These are phyloP conservation scores for Fusarium nurragi DNA, from an alignment of 2,329 filamentous ascomycete genomes.

Conservation along the genomic window DNA sequence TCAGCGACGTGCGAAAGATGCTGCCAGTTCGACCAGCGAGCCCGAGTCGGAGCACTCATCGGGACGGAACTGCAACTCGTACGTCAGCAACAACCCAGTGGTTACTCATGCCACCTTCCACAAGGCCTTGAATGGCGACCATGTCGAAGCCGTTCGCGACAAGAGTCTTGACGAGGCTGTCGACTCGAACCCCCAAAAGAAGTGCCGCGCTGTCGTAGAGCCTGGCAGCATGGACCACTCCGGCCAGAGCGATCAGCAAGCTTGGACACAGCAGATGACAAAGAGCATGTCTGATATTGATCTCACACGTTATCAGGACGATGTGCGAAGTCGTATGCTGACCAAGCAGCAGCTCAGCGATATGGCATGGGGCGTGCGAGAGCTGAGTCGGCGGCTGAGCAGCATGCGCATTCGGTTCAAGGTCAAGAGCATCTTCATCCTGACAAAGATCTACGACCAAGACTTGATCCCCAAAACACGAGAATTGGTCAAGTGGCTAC, in stretches of 20 bases:
- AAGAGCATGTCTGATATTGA: slow-evolving; percentile 55
- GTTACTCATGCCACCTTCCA: slow-evolving; percentile 19
- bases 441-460: slow-evolving; percentile 92
- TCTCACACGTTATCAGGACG: slow-evolving; percentile 47
- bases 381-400: slow-evolving; percentile 85
- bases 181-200: slow-evolving; percentile 36
- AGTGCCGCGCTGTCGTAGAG: slow-evolving; percentile 51
- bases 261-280: slow-evolving; percentile 62
- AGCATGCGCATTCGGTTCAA: slow-evolving; percentile 84
- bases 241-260: slow-evolving; percentile 66
- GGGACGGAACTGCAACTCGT: slow-evolving; percentile 44
- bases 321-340: slow-evolving; percentile 74
- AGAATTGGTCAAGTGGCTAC: slow-evolving; percentile 81
- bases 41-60: slow-evolving; percentile 43
- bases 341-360: slow-evolving; percentile 96
- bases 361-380: slow-evolving; percentile 95
- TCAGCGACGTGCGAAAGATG: slow-evolving; percentile 55
- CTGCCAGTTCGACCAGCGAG: slow-evolving; percentile 42
- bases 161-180: slow-evolving; percentile 35
- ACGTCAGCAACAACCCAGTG: slow-evolving; percentile 25
- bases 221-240: slow-evolving; percentile 52
- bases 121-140: slow-evolving; percentile 19
- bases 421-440: slow-evolving; percentile 83
- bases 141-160: slow-evolving; percentile 24
- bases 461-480: slow-evolving; percentile 80